Evolutionary conservation across 352 stramenopile species (phyloP), one percentile per base, ranked within the genome.

Genomic region (Globisporangium lucens): DNA sequence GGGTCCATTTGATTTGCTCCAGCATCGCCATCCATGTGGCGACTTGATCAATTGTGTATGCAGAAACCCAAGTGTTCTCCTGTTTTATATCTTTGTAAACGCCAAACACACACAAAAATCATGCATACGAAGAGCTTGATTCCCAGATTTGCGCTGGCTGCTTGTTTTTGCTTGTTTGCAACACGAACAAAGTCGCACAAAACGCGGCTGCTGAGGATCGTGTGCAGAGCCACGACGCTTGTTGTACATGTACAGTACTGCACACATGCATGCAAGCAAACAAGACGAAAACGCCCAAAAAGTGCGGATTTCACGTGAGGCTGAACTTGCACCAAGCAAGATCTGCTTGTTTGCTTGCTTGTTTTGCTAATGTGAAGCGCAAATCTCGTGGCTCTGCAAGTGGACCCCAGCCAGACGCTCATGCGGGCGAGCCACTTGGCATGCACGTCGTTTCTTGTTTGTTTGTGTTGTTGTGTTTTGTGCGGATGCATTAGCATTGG

Each of bases 201-300:
- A 27, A 27, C 7, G n/a, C 17, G 29, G 8, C 56, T 49, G 36
- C 24, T 46, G 49, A 8, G 30, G 9, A 8, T 35, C 3, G 30
- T 27, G 55, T 27, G 55, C 30, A 60, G 55, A 60, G 55, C 17
- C 55, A 56, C 30, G 29, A 12, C 55, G 55, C 9, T 27, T 30
- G 1, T 47, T n/a, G 13, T 10, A 33, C 30, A 33, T 33, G 30
- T 5, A 33, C 30, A 4, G 30, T 33, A 10, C 38, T 46, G 38
- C 38, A 20, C 12, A 20, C 38, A 46, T 8, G 38, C 38, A 61
- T 22, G 33, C 33, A 61, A 24, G 33, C n/a, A 17, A 27, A 30
- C n/a, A 17, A 30, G n/a, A 61, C 33, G n/a, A 61, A 61, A 61
- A 33, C 56, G 56, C 35, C 56, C 33, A 61, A 33, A 61, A 33